Conservation (phyloP, 192 early-diverging fungal species). For the Entophlyctis luteolus region DNA sequence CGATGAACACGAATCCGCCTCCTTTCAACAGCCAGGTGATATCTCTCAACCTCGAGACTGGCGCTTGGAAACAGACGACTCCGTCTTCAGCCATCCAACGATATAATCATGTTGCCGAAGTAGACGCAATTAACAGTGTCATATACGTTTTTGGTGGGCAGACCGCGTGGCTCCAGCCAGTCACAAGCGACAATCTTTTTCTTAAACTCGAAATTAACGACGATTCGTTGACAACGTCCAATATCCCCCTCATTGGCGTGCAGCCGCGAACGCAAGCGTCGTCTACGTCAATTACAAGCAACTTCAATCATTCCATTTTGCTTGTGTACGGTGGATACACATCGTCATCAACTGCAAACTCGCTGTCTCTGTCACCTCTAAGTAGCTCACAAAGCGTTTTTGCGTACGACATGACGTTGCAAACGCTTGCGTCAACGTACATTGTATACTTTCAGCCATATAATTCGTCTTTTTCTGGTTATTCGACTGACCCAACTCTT, state of each 20-base stretch:
- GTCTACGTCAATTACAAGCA: not conserved
- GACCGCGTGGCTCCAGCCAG: not conserved
- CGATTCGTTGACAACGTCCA: not conserved
- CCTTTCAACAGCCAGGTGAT: not conserved
- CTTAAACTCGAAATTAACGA: not conserved
- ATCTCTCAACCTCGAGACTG: not conserved
- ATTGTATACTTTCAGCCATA: constrained; percentile 11
- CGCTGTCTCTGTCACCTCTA: not conserved
- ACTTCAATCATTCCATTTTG: constrained; percentile 19
- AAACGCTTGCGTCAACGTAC: constrained; percentile 6
- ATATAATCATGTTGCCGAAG: constrained; percentile 18
- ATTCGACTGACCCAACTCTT: too few relatives aligned
- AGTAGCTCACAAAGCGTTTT: not conserved
- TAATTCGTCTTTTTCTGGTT: too few relatives aligned
- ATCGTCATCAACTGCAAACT: not conserved
- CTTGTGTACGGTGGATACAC: constrained; percentile 19
- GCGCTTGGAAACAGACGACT: not conserved
- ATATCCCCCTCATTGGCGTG: not conserved
- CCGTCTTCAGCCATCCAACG: not conserved
- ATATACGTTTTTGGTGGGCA: constrained; percentile 17
- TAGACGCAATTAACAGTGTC: not conserved
- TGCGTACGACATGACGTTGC: constrained; percentile 13
- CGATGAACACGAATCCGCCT: not conserved
- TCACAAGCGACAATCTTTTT: not conserved
- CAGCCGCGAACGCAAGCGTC: not conserved